Evolutionary conservation across 257 asterid species (phyloP).

Genomic region (Rubia yunnanensis): DNA sequence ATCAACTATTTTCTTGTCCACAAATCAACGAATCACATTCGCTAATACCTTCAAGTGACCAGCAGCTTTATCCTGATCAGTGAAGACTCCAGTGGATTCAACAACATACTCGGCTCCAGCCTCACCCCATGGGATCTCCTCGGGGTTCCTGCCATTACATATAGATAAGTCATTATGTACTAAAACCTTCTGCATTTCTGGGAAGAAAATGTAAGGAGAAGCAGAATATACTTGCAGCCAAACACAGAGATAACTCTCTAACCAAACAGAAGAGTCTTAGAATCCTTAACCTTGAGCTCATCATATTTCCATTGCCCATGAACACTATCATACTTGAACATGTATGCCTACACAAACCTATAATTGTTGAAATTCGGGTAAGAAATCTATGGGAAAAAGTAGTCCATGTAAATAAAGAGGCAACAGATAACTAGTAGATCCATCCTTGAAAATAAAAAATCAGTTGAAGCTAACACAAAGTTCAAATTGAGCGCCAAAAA

Average conservation of each 20-base stretch:
- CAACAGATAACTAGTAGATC: too few species aligned
- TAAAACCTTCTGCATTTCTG: neutral
- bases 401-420: neutral
- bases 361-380: neutral
- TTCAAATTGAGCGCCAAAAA: too few species aligned
- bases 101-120: too few species aligned
- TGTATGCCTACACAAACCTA: slow-evolving; percentile 41
- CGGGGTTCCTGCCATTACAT: slow-evolving; percentile 41
- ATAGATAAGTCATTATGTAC: neutral
- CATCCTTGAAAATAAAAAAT: too few species aligned
- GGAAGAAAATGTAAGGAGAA: neutral
- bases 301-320: slow-evolving; percentile 70
- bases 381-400: too few species aligned
- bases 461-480: too few species aligned
- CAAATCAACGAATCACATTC: too few species aligned
- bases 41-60: too few species aligned
- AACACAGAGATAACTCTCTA: slow-evolving; percentile 51
- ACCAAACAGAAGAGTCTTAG: slow-evolving; percentile 71
- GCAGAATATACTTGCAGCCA: too few species aligned
- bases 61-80: too few species aligned
- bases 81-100: too few species aligned
- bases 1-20: slow-evolving; percentile 13
- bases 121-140: too few species aligned
- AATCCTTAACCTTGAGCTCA: slow-evolving; percentile 66
- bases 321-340: slow-evolving; percentile 84